Evolutionary conservation across 352 stramenopile genomes (phyloP).

Genomic region (Phytophthora pisi): DNA sequence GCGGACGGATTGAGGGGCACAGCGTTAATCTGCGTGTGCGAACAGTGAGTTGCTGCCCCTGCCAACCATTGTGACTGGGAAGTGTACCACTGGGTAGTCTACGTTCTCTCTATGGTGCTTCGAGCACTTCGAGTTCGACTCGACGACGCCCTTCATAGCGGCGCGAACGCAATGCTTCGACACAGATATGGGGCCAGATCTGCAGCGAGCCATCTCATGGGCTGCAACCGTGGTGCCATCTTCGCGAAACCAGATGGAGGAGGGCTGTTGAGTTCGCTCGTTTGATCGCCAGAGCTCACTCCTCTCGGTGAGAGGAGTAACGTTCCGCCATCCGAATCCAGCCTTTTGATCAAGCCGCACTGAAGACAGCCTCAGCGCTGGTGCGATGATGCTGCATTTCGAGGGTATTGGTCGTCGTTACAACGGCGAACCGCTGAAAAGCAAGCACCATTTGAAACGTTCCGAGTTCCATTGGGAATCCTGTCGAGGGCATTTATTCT

Average conservation of each 20-base stretch:
- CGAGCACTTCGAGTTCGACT: neutral
- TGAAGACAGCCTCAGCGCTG: neutral
- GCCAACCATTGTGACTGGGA: too few relatives aligned
- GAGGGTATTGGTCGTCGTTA: neutral
- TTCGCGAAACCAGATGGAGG: neutral
- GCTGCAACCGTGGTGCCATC: neutral
- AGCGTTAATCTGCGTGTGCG: conserved; percentile 1
- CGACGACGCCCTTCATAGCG: neutral
- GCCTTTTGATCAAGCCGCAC: neutral
- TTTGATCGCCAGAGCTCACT: neutral
- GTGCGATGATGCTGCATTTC: neutral
- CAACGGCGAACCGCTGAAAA: neutral
- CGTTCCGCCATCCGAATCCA: neutral
- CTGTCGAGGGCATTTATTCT: neutral
- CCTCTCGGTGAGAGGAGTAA: neutral
- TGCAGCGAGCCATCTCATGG: neutral
- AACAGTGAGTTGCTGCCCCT: conserved; percentile 6
- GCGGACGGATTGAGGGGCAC: conserved; percentile 11
- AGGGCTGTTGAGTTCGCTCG: neutral
- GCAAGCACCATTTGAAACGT: neutral
- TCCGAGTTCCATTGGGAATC: neutral
- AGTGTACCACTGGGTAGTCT: neutral
- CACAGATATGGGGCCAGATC: neutral
- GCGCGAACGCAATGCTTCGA: neutral
- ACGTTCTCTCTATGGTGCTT: conserved; percentile 2